Base-by-base conservation (phyloP, 2,329 filamentous ascomycete species). In the Aspergillus floridensis region DNA sequence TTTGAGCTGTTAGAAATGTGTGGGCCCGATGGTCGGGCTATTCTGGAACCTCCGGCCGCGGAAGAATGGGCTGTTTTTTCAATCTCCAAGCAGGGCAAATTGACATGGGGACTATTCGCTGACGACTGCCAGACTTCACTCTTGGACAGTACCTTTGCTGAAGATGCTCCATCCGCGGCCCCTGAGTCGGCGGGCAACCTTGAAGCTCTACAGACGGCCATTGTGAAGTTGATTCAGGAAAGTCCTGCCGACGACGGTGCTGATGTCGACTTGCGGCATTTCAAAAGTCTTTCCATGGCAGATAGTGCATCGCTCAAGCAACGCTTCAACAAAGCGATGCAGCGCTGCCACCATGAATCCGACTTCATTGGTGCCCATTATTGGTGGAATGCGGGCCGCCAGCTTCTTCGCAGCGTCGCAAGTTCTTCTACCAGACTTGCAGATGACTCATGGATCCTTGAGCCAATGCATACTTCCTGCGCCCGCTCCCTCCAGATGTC, bases 11-110 rank as follows among this genome's bases (percentile, higher is more conserved):
- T 71, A 11, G 76, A 75, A 55, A 57, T 76, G 56, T 68, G 71
- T 35, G 75, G 76, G 51, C 70, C 70, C 11, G 71, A 72, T 51
- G 70, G 70, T 55, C 74, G 72, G 21, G 87, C 92, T 14, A 83
- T 80, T 12, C 80, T 88, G 19, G 85, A 87, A 57, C 90, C 95
- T 68, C 91, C 91, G 8, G 93, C 90, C 62, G 88, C 88, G 1
- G 92, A 96, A 75, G 83, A 88, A 58, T 96, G 92, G 92, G 85
- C 89, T 4, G 88, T 95, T 6, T 79, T 96, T 8, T 93, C 93
- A 68, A 85, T 96, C 58, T 89, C 89, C 0, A 77, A 86, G 0
- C 87, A 92, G 72, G 90, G 91, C 32, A 87, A 86, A 68, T 78
- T 96, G 46, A 88, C 87, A 82, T 41, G 91, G 90, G 73, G 90